A percentile compares a stretch with the other conserved stretches of the same genome.
phyloP scores from a whole-genome alignment of 176 grass and related monocot species.

The Oryza nivara region DNA sequence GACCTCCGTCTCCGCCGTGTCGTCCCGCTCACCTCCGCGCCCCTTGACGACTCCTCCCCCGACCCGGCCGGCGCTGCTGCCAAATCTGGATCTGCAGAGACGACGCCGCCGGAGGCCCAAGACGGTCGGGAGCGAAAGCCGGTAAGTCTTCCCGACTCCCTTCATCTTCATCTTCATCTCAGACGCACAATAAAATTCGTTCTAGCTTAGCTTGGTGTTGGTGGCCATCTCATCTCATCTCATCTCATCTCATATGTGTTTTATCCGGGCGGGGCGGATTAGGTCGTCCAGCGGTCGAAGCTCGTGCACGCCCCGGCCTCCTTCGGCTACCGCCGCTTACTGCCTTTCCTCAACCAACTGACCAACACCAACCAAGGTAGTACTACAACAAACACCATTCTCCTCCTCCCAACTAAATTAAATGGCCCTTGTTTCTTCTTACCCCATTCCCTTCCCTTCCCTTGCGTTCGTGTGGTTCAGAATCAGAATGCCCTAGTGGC shows the following conservation, averaged over 20 bases:
- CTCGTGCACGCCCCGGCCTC: conserved; percentile 47
- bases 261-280: not conserved
- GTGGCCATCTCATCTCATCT: not conserved
- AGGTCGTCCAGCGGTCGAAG: conserved; percentile 48
- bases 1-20: conserved; percentile 74
- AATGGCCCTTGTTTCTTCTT: not conserved
- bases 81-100: conserved; percentile 19
- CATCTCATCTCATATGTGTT: not conserved
- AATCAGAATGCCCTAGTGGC: conserved; percentile 5
- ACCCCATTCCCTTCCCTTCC: not conserved
- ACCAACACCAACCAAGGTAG: conserved; percentile 41
- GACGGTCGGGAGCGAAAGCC: conserved; percentile 29
- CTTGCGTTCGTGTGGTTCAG: not conserved
- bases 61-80: not conserved
- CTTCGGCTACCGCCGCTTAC: conserved; percentile 57
- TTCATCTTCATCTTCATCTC: not conserved
- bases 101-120: conserved; percentile 32
- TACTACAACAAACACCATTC: not conserved
- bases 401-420: not conserved
- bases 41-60: conserved; percentile 31
- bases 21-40: conserved; percentile 49
- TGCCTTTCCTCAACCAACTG: conserved; percentile 58
- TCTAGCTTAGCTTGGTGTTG: too few species aligned
- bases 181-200: not conserved
- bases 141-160: conserved; percentile 19